Conservation (phyloP, 345 rosid genomes). For the Erodium maritimum region DNA sequence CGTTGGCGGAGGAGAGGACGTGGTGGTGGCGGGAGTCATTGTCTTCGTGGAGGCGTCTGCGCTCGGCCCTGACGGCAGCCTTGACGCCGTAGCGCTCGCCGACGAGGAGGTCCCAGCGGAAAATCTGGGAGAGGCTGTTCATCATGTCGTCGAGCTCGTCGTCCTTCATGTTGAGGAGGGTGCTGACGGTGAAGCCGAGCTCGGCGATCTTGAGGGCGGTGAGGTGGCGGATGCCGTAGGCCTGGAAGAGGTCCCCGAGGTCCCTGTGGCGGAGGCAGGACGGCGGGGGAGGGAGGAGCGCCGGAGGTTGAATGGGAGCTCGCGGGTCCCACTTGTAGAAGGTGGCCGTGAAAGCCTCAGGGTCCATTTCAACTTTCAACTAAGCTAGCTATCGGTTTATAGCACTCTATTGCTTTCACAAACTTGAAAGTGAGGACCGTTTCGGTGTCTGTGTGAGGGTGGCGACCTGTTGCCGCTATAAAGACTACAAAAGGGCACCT, state of each 20-base stretch:
- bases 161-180: conserved; percentile 83
- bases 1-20: conserved; percentile 32
- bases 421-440: no score
- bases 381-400: no score
- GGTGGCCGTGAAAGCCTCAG: conserved; percentile 61
- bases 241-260: conserved; percentile 68
- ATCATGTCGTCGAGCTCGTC: conserved; percentile 99
- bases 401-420: no score
- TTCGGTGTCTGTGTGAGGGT: no score
- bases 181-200: conserved; percentile 86
- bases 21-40: conserved; percentile 48
- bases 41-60: conserved; percentile 60
- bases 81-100: conserved; percentile 91
- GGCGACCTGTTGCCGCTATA: no score
- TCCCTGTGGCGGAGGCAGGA: conserved; percentile 23
- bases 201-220: conserved; percentile 90
- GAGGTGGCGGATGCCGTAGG: conserved; percentile 70
- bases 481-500: no score
- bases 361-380: no score
- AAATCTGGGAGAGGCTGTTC: conserved; percentile 80
- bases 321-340: conserved; percentile 77
- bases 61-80: conserved; percentile 87
- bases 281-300: conserved; percentile 16
- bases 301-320: conserved; percentile 21
- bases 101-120: conserved; percentile 84